A percentile compares a stretch with the other conserved stretches of the same genome.
phyloP scores from a whole-genome alignment of 2,329 filamentous ascomycete genomes.

The Harringtonia aguacate region DNA sequence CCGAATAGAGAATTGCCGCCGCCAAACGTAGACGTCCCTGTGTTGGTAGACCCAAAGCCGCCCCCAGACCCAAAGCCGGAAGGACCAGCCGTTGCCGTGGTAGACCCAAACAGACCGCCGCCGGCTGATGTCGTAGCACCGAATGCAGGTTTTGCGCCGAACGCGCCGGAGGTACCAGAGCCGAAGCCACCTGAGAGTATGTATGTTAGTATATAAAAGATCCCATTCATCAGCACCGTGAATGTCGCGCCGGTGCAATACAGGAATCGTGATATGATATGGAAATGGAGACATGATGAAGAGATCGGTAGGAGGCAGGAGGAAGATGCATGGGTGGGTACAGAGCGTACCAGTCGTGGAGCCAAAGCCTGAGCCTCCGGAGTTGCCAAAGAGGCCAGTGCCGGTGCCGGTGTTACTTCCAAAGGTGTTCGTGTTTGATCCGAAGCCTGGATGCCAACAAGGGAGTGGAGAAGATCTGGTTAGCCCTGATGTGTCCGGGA shows the following conservation, averaged over 20 bases:
- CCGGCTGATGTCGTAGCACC: conserved; percentile 32
- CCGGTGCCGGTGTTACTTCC: conserved; percentile 26
- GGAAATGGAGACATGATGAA: not conserved
- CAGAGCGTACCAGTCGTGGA: conserved; percentile 12
- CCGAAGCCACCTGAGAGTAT: conserved; percentile 16
- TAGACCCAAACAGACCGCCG: conserved; percentile 34
- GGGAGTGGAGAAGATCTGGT: conserved; percentile 9
- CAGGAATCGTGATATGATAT: too few species aligned
- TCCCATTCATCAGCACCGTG: not conserved
- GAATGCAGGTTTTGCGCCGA: conserved; percentile 37
- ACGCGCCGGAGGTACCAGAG: conserved; percentile 16
- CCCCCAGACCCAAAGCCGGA: conserved; percentile 25
- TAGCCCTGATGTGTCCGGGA: conserved; percentile 12
- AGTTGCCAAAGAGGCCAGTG: conserved; percentile 34
- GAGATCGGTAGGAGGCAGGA: not conserved
- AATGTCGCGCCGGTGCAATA: too few species aligned
- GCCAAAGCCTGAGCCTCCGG: conserved; percentile 12
- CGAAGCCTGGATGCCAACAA: conserved; percentile 20
- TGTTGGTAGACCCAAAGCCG: conserved; percentile 27
- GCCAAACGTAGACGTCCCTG: conserved; percentile 26
- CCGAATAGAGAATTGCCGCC: conserved; percentile 42
- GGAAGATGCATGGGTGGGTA: not conserved
- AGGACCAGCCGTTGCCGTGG: conserved; percentile 25
- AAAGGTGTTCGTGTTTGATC: conserved; percentile 23
- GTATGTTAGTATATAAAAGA: not conserved